A percentile compares a stretch with the other conserved stretches of the same genome.
Conservation (phyloP, 257 asterid species). For the Parsonsia alboflavescens region DNA sequence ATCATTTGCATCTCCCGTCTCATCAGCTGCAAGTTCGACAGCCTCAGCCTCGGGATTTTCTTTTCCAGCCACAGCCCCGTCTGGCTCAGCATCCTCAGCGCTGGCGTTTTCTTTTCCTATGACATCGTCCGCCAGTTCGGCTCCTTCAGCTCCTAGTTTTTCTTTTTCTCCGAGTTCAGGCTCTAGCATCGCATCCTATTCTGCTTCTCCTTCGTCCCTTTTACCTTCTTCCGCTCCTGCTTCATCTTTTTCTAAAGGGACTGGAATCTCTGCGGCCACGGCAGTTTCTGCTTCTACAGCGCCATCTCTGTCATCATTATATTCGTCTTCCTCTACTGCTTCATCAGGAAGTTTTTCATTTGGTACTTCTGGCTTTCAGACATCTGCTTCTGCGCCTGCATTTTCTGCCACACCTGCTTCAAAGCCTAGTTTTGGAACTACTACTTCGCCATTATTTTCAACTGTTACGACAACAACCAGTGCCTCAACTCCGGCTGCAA, state of each 20-base stretch:
- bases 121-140: conserved; percentile 8
- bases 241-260: conserved; percentile 21
- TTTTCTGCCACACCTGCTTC: conserved; percentile 37
- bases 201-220: conserved; percentile 16
- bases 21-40: conserved; percentile 28
- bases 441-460: conserved; percentile 48
- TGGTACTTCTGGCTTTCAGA: conserved; percentile 39
- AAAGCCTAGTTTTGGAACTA: conserved; percentile 39
- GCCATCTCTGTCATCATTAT: conserved; percentile 20
- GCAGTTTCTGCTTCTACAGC: conserved; percentile 15
- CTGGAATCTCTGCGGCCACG: conserved; percentile 25
- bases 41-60: conserved; percentile 43
- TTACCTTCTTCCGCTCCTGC: conserved; percentile 20
- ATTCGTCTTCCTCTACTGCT: conserved; percentile 36
- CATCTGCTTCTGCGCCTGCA: conserved; percentile 37
- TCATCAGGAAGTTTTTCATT: conserved; percentile 35
- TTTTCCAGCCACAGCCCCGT: conserved; percentile 28
- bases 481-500: conserved; percentile 26
- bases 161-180: conserved; percentile 5
- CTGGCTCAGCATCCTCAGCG: conserved; percentile 22
- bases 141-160: conserved; percentile 18
- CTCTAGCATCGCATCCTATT: conserved; percentile 5
- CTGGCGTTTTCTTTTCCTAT: conserved; percentile 1
- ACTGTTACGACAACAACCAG: conserved; percentile 45
- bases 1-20: conserved; percentile 34